Conservation (phyloP, 2,329 filamentous ascomycete genomes). For the Monosporascus ibericus region DNA sequence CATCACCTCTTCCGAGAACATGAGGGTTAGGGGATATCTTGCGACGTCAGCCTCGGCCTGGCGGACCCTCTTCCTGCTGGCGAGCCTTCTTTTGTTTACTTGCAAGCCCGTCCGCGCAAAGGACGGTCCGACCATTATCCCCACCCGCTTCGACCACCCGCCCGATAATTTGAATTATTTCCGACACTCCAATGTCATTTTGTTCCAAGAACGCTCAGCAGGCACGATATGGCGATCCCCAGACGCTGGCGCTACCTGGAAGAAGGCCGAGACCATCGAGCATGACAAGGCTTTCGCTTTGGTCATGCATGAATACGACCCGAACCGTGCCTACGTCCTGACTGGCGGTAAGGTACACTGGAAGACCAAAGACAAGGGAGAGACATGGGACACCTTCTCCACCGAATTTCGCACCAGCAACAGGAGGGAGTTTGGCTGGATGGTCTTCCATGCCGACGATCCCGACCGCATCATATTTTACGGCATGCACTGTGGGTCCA, state of each 20-base stretch:
- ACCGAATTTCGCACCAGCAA: constrained; percentile 52
- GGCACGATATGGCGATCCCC: constrained; percentile 69
- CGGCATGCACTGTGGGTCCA: constrained; percentile 60
- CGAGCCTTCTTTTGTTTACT: constrained; percentile 15
- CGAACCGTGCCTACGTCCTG: constrained; percentile 72
- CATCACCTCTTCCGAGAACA: constrained; percentile 35
- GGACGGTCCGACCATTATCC: constrained; percentile 59
- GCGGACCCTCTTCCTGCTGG: constrained; percentile 29
- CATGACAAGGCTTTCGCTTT: constrained; percentile 58
- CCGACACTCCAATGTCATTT: constrained; percentile 74
- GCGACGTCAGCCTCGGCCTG: constrained; percentile 41
- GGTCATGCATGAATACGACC: constrained; percentile 71
- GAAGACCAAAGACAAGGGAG: constrained; percentile 75
- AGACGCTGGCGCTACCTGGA: constrained; percentile 77
- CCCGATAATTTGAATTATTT: constrained; percentile 80
- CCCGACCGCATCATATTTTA: constrained; percentile 82
- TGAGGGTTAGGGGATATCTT: constrained; percentile 45
- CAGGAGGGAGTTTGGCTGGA: constrained; percentile 41
- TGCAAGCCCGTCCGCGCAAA: constrained; percentile 41
- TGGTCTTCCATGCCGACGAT: constrained; percentile 80
- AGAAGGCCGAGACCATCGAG: constrained; percentile 56
- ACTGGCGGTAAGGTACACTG: constrained; percentile 67
- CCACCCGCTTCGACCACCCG: constrained; percentile 58
- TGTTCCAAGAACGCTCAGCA: constrained; percentile 63
- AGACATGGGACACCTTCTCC: constrained; percentile 72